Percentiles rank a stretch among this genome's conserved stretches.
Conservation (phyloP, 495 filamentous ascomycete genomes). For the Ascodesmis nigricans region DNA sequence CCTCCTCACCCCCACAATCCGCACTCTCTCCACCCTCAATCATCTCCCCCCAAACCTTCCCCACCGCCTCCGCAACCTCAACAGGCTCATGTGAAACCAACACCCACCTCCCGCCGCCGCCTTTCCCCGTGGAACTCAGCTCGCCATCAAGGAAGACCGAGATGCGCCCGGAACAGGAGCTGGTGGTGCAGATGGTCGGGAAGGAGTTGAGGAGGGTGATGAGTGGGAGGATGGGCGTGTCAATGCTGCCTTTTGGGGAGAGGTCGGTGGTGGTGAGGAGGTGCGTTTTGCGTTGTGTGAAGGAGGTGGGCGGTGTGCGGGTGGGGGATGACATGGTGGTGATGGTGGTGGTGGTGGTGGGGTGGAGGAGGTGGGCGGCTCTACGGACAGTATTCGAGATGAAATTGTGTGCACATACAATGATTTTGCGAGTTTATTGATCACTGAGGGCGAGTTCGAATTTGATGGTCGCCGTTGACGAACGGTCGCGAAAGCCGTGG, state of each 20-base stretch:
- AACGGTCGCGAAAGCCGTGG: no score
- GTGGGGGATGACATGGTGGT: no score
- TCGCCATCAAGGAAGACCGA: constrained; percentile 55
- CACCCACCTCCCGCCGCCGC: constrained; percentile 59
- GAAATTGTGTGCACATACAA: no score
- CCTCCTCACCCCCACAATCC: not conserved
- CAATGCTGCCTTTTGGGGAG: constrained; percentile 71
- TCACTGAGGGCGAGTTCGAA: no score
- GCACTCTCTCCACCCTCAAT: constrained; percentile 8
- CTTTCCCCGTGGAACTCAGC: constrained; percentile 35
- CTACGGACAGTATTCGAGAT: no score
- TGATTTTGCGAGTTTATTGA: no score
- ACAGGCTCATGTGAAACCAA: constrained; percentile 69
- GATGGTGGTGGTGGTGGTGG: no score
- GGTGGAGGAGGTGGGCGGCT: no score
- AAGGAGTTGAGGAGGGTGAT: constrained; percentile 50
- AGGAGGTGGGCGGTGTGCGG: no score
- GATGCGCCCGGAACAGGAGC: constrained; percentile 68
- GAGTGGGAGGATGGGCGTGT: constrained; percentile 49
- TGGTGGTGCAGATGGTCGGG: constrained; percentile 63
- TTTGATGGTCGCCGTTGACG: no score
- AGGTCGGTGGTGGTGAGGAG: no score
- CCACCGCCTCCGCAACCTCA: constrained; percentile 16
- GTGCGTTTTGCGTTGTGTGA: no score
- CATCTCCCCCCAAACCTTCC: constrained; percentile 1